Evolutionary conservation across 2,329 filamentous ascomycete genomes (phyloP).

Genomic region (Fusarium luffae): DNA sequence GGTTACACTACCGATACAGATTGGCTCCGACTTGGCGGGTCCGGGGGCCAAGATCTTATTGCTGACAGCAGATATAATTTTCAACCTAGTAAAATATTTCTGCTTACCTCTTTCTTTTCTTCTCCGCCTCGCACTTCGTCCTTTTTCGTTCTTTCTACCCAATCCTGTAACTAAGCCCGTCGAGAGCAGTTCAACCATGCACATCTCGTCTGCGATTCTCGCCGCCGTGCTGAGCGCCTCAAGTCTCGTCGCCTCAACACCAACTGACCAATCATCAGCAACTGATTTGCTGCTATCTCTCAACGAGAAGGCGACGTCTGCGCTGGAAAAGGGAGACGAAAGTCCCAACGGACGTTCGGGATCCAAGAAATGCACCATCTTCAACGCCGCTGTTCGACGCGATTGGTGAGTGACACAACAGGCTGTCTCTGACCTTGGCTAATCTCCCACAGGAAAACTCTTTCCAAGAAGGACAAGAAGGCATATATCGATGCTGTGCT

Average conservation of each 20-base stretch:
- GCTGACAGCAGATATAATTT: neutral
- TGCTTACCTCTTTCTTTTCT: neutral
- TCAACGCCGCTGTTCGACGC: neutral
- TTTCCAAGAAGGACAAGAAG: constrained; percentile 6
- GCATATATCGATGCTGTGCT: constrained; percentile 1
- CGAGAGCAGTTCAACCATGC: neutral
- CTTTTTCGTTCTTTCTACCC: fast-evolving
- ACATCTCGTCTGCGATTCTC: neutral
- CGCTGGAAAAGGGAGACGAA: neutral
- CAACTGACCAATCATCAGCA: neutral
- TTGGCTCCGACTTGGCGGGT: neutral
- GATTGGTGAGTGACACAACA: neutral
- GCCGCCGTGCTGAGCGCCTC: neutral
- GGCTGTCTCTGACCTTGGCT: fast-evolving
- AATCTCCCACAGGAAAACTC: neutral
- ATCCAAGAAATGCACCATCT: constrained; percentile 2
- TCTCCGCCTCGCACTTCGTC: neutral
- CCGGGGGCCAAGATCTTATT: neutral
- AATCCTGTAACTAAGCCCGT: fast-evolving
- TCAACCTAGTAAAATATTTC: neutral
- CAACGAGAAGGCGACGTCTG: neutral
- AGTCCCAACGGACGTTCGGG: fast-evolving
- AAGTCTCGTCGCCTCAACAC: neutral
- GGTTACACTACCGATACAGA: neutral
- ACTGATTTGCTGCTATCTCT: neutral